Evolutionary conservation across 1,284 basidiomycete species (phyloP).

Genomic region (Fistulinella cinereoalba): DNA sequence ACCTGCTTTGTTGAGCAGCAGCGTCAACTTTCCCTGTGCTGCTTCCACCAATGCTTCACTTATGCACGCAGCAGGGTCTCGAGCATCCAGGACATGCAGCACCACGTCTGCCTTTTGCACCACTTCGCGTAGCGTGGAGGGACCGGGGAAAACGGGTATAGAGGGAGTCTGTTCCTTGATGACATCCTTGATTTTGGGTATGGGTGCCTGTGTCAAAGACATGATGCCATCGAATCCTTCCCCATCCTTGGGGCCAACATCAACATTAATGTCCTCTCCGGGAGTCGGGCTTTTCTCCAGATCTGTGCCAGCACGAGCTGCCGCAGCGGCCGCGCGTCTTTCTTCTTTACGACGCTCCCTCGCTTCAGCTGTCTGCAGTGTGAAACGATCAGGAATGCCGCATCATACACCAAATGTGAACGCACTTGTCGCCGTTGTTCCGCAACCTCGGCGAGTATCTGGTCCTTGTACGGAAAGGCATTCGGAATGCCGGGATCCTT

Average conservation of each 20-base stretch:
- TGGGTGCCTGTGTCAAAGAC: conserved; percentile 15
- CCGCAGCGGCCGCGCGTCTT: conserved; percentile 45
- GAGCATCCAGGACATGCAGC: conserved; percentile 81
- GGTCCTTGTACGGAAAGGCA: conserved; percentile 95
- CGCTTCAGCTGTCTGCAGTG: conserved; percentile 58
- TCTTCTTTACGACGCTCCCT: conserved; percentile 63
- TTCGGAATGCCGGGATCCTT: conserved; percentile 97
- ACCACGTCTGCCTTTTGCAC: conserved; percentile 84
- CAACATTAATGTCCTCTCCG: conserved; percentile 31
- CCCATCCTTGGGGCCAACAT: conserved; percentile 22
- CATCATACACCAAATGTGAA: not conserved
- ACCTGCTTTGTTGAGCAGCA: conserved; percentile 90
- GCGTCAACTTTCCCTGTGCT: conserved; percentile 50
- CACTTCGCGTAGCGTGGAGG: conserved; percentile 68
- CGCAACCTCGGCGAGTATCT: conserved; percentile 88
- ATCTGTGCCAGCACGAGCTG: conserved; percentile 28
- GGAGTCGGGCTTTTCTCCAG: conserved; percentile 32
- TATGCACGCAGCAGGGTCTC: conserved; percentile 60
- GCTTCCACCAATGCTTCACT: conserved; percentile 29
- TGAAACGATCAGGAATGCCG: not conserved
- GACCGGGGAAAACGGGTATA: conserved; percentile 63
- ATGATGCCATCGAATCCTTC: conserved; percentile 37
- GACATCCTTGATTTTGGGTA: conserved; percentile 7
- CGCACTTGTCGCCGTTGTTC: conserved; percentile 72
- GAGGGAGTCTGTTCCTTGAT: conserved; percentile 51